Evolutionary conservation across 2,329 filamentous ascomycete species (phyloP).

Genomic region (Berkeleyomyces rouxiae): DNA sequence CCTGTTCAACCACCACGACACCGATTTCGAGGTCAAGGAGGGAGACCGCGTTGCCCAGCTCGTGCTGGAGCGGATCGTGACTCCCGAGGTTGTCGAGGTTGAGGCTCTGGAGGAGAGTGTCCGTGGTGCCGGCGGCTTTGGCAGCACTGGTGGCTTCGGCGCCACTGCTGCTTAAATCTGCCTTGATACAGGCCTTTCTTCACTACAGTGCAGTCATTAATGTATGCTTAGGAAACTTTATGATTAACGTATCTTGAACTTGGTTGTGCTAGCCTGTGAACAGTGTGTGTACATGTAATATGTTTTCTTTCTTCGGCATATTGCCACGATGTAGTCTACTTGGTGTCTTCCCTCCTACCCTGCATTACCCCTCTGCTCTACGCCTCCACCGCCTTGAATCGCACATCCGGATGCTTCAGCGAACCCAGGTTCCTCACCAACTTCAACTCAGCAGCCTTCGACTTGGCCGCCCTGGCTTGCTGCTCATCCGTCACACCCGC

Average conservation of each 20-base stretch:
- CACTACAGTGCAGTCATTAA: no score
- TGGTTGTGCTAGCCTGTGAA: no score
- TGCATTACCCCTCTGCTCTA: background rate
- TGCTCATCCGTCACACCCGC: slow-evolving; percentile 36
- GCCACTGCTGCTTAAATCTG: background rate
- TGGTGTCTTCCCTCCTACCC: no score
- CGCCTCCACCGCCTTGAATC: slow-evolving; percentile 38
- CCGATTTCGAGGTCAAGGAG: slow-evolving; percentile 63
- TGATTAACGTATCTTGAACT: no score
- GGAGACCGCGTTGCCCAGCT: slow-evolving; percentile 90
- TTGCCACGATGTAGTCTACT: no score
- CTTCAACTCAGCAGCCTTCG: slow-evolving; percentile 76
- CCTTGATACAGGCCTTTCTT: no score
- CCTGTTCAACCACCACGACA: slow-evolving; percentile 79
- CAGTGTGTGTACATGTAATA: no score
- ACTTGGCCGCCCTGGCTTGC: slow-evolving; percentile 43
- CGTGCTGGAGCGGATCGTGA: slow-evolving; percentile 85
- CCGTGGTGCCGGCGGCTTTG: slow-evolving; percentile 77
- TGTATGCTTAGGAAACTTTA: no score
- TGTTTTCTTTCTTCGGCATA: no score
- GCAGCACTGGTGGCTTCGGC: slow-evolving; percentile 52
- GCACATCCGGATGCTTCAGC: slow-evolving; percentile 46
- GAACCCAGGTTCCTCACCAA: slow-evolving; percentile 59
- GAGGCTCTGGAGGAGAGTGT: slow-evolving; percentile 79
- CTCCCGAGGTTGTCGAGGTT: slow-evolving; percentile 81